A percentile compares a stretch with the other conserved stretches of the same genome.
Conservation (phyloP, 176 grass and related monocot genomes). For the Ampelocalamus luodianensis region DNA sequence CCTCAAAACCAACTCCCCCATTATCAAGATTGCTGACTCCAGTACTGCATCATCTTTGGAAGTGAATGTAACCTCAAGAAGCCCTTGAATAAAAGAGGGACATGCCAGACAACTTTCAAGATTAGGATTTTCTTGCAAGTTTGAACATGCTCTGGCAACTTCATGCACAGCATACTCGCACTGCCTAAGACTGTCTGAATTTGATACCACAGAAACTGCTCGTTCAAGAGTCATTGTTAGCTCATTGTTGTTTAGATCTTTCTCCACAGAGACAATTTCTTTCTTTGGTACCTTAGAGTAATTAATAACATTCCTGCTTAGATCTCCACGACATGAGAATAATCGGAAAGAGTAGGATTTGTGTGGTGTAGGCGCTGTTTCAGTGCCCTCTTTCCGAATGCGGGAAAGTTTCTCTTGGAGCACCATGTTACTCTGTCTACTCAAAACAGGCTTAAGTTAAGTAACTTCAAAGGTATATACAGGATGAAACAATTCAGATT, state of each 20-base stretch:
- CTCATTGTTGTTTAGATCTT: slow-evolving; percentile 46
- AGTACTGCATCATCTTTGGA: slow-evolving; percentile 88
- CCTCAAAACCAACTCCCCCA: slow-evolving; percentile 67
- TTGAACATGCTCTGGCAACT: slow-evolving; percentile 72
- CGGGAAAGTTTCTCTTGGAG: slow-evolving; percentile 53
- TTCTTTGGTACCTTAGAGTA: slow-evolving; percentile 69
- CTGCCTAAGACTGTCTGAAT: slow-evolving; percentile 68
- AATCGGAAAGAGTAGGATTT: slow-evolving; percentile 83
- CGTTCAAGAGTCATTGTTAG: slow-evolving; percentile 63
- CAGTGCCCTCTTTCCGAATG: slow-evolving; percentile 44
- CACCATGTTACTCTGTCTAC: slow-evolving; percentile 96
- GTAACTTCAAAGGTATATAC: slow-evolving; percentile 29
- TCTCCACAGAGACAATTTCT: slow-evolving; percentile 49
- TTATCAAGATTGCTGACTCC: slow-evolving; percentile 77
- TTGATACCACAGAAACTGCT: slow-evolving; percentile 76
- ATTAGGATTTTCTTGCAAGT: slow-evolving; percentile 52
- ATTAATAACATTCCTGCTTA: slow-evolving; percentile 68
- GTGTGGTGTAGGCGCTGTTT: slow-evolving; percentile 46
- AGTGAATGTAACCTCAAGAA: slow-evolving; percentile 93
- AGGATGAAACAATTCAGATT: background rate
- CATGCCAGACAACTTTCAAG: slow-evolving; percentile 62
- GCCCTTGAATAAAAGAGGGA: slow-evolving; percentile 82
- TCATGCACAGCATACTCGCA: slow-evolving; percentile 74
- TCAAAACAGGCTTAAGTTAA: slow-evolving; percentile 76
- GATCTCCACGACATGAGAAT: slow-evolving; percentile 75